A percentile compares a stretch with the other conserved stretches of the same genome.
These are phyloP conservation scores for Fusarium vanettenii DNA, from an alignment of 2,329 filamentous ascomycete species.

Conservation along the genomic window DNA sequence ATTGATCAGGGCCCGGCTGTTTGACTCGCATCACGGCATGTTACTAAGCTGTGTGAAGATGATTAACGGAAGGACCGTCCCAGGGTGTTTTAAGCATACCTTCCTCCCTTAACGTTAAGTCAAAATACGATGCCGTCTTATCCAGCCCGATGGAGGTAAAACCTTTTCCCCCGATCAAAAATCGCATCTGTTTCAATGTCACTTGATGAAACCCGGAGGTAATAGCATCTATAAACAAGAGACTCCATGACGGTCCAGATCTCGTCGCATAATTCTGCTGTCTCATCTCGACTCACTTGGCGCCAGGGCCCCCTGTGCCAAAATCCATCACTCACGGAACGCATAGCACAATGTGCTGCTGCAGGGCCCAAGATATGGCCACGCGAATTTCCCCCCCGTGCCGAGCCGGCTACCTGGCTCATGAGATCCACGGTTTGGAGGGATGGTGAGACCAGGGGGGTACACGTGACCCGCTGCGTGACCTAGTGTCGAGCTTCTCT, in stretches of 20 bases:
- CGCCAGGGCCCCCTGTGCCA: slow-evolving; percentile 12
- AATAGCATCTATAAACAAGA: slow-evolving; percentile 11
- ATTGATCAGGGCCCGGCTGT: not conserved
- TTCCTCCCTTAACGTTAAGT: not conserved
- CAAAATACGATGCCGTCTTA: not conserved
- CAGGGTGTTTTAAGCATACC: not conserved
- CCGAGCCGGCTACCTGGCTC: not conserved
- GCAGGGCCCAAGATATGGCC: slow-evolving; percentile 14
- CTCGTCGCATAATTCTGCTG: slow-evolving; percentile 20
- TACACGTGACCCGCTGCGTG: not conserved
- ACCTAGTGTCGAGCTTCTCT: not conserved
- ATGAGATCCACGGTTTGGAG: not conserved
- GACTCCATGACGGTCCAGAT: slow-evolving; percentile 23
- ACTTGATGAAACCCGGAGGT: slow-evolving; percentile 25
- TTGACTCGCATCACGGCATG: not conserved
- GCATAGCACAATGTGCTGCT: slow-evolving; percentile 2
- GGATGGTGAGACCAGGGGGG: not conserved
- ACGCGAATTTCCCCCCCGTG: not conserved
- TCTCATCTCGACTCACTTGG: slow-evolving; percentile 16
- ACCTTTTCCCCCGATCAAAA: not conserved
- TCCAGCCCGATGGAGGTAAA: not conserved
- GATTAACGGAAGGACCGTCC: not conserved
- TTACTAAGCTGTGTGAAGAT: not conserved
- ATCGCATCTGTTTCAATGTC: slow-evolving; percentile 24
- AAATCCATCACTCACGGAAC: slow-evolving; percentile 6